Percentiles rank a stretch among this genome's conserved stretches.
Evolutionary conservation across 371 early-diverging fungal species (phyloP).

Genomic region (Ecytonucleospora hepatopenaei): DNA sequence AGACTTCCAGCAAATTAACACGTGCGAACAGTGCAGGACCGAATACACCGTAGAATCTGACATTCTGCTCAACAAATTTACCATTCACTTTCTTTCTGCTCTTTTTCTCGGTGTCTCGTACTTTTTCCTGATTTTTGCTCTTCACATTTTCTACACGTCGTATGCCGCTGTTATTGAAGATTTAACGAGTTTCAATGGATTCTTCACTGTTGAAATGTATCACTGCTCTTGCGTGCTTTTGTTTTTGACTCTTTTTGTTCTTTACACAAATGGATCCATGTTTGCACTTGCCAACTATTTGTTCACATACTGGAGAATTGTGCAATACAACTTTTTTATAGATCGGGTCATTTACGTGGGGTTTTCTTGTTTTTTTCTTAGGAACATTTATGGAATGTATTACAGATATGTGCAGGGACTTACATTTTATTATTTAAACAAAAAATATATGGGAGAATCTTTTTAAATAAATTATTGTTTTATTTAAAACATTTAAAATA

Average conservation of each 20-base stretch:
- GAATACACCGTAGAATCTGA: conserved; percentile 52
- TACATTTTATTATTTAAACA: conserved; percentile 1
- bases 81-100: conserved; percentile 22
- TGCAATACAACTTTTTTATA: conserved; percentile 46
- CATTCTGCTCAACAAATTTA: conserved; percentile 14
- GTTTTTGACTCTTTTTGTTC: conserved; percentile 26
- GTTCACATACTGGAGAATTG: conserved; percentile 54
- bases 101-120: conserved; percentile 25
- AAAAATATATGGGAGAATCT: no score
- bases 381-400: neutral
- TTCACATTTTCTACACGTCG: conserved; percentile 27
- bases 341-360: conserved; percentile 41
- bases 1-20: conserved; percentile 42
- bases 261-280: conserved; percentile 15
- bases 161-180: conserved; percentile 29
- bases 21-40: conserved; percentile 54
- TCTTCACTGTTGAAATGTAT: neutral
- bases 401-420: neutral
- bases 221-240: conserved; percentile 5
- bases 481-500: no score
- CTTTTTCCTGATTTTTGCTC: conserved; percentile 23
- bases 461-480: no score
- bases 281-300: conserved; percentile 48
- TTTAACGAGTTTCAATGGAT: neutral
- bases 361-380: conserved; percentile 2